Base-by-base conservation (phyloP, 495 filamentous ascomycete genomes). In the Penicillium dipodomyicola region DNA sequence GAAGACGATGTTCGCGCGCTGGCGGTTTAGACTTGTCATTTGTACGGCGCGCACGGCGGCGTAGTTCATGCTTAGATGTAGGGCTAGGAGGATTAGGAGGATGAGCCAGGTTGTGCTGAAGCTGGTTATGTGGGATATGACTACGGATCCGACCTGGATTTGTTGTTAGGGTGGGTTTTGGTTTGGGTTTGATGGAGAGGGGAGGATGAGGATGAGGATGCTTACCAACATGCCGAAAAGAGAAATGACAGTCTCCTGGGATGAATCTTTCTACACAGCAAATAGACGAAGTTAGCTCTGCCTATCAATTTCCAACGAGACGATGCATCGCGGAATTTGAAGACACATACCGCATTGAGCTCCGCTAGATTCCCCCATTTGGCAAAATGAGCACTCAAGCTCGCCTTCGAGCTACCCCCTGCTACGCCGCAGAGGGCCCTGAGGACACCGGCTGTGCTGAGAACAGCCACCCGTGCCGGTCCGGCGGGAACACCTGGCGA, bases 221-320 rank as follows among this genome's bases (percentile, higher is more conserved):
- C 82, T 68, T 73, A 88, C 85, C 55, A 96, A 78, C 91, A 96
- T 94, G 1, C 93, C 93, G 39, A 96, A 35, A 39, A 98, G 79
- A 3, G 90, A 93, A 51, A 98, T 92, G 37, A 97, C 80, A 0
- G 93, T 98, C 73, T 98, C 93, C 76, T 98, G 93, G 57, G 89
- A 93, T 22, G 92, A 93, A 66, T 98, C 93, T 84, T 98, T 87
- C 80, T 87, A 49, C 48, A 57, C 12, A 7, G 20, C 17, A 5
- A 30, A 23, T 5, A 23, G n/a, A 46, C 4, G 3, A 22, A 6
- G 23, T 66, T 44, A 64, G 49, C 17, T 22, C 22, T 22, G 5
- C 1, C 17, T 17, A 33, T 25, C 20, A 10, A 6, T 14, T 7
- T 0, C n/a, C 12, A 22, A 12, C 22, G 5, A 12, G 27, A 50